phyloP scores from a whole-genome alignment of 768 basidiomycete species.

The Boletus rufocinnamomeus region DNA sequence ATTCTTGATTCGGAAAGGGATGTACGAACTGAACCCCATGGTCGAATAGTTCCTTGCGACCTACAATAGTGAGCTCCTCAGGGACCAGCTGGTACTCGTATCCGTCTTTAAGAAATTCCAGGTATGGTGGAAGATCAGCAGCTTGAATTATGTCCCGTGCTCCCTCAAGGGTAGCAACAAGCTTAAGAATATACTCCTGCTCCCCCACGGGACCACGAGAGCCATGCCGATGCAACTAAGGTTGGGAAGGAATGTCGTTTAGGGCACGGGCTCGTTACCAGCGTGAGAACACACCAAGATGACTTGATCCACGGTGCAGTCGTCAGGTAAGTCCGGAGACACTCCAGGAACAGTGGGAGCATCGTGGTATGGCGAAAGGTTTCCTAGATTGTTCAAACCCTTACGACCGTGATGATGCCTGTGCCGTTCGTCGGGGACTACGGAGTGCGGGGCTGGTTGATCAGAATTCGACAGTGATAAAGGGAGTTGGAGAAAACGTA shows the following conservation, averaged over 20 bases:
- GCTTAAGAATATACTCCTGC: slow-evolving; percentile 31
- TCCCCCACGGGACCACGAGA: slow-evolving; percentile 38
- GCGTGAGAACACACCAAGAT: slow-evolving; percentile 34
- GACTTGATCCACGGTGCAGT: slow-evolving; percentile 44
- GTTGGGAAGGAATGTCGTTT: background rate
- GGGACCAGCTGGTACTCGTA: slow-evolving; percentile 37
- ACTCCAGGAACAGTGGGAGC: slow-evolving; percentile 33
- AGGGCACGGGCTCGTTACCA: background rate
- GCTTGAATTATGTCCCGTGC: slow-evolving; percentile 25
- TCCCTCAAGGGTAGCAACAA: slow-evolving; percentile 35
- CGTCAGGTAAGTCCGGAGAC: slow-evolving; percentile 35
- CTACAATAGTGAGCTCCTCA: slow-evolving; percentile 39
- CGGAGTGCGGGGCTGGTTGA: too few relatives aligned
- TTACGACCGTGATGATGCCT: background rate
- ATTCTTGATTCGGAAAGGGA: background rate
- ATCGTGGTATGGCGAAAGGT: slow-evolving; percentile 40
- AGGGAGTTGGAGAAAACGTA: slow-evolving; percentile 21
- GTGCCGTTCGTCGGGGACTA: background rate
- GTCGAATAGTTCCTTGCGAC: slow-evolving; percentile 41
- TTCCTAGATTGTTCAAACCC: slow-evolving; percentile 31
- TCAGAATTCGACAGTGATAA: background rate
- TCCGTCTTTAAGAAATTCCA: slow-evolving; percentile 41
- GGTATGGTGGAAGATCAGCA: slow-evolving; percentile 33
- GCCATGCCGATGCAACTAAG: slow-evolving; percentile 45
- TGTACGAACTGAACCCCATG: slow-evolving; percentile 40